Evolutionary conservation across 129 eudicot genomes (phyloP), one percentile per base, ranked within the genome.

Genomic region (Cynara cardunculus): DNA sequence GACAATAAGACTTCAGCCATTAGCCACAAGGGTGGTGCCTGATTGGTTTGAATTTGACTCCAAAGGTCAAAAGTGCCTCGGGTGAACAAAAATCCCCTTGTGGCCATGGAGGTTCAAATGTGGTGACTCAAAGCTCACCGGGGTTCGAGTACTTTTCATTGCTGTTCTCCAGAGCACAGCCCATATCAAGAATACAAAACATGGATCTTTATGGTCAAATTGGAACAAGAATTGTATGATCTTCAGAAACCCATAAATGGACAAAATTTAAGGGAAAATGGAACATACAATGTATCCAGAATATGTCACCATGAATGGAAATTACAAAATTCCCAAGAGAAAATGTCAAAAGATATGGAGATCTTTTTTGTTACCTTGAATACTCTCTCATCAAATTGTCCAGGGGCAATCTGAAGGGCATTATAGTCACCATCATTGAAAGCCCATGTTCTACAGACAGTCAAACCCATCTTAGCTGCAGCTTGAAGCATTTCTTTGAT

Each of bases 361-460:
- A 37, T 37, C 1, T 37, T 67, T 22, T 3, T 59, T 4, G 2
- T 61, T n/a, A 61, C 74, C 74, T 71, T 71, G 74, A 71, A 71
- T 32, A 19, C 53, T 22, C 28, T 62, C 69, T 62, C 69, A 62
- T 62, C 69, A 62, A 62, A 62, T 62, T 62, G 69, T 75, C 97
- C 97, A 13, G 97, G 97, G 16, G 97, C 80, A 82, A 87, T 82
- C 83, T 91, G 97, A 4, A 91, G 89, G 65, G 97, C 91, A 86
- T 91, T 90, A 73, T 91, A 89, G 34, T 53, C 89, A 68, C 97
- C 97, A 82, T 91, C 97, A 87, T 87, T 91, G 73, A 91, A 91
- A 28, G 91, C 97, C 97, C 97, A 91, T 76, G 97, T 89, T 81
- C 97, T 80, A 72, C 93, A 91, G 1, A 91, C 97, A 28, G 93